Conservation (phyloP, 2,329 filamentous ascomycete species). For the Fusarium sp. region DNA sequence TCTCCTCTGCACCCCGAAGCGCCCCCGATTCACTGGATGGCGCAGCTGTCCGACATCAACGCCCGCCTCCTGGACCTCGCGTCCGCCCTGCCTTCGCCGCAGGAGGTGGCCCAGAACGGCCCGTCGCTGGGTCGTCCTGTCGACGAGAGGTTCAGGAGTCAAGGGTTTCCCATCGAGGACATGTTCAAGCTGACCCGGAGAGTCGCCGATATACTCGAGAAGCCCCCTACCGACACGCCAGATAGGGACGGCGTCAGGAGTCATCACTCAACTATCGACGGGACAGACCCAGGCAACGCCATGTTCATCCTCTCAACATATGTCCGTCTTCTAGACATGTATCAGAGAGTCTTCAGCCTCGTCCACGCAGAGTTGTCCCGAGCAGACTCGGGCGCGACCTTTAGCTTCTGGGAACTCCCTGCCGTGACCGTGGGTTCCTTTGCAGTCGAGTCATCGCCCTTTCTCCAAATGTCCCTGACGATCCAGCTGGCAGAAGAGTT, state of each 20-base stretch:
- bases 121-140: slow-evolving; percentile 30
- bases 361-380: slow-evolving; percentile 50
- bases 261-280: slow-evolving; percentile 38
- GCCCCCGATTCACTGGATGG: slow-evolving; percentile 51
- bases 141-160: slow-evolving; percentile 39
- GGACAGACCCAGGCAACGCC: slow-evolving; percentile 51
- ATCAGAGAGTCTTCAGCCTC: slow-evolving; percentile 53
- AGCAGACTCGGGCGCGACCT: slow-evolving; percentile 43
- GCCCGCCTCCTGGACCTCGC: slow-evolving; percentile 53
- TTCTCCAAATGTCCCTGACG: slow-evolving; percentile 57
- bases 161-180: slow-evolving; percentile 54
- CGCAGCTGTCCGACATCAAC: slow-evolving; percentile 54
- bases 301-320: slow-evolving; percentile 56
- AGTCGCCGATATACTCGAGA: slow-evolving; percentile 52
- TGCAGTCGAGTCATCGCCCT: slow-evolving; percentile 53
- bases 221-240: slow-evolving; percentile 27
- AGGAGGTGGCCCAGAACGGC: slow-evolving; percentile 38
- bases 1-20: slow-evolving; percentile 36
- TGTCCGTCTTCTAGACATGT: slow-evolving; percentile 55
- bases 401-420: slow-evolving; percentile 55
- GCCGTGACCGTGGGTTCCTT: slow-evolving; percentile 56
- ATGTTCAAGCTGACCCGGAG: slow-evolving; percentile 55
- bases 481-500: slow-evolving; percentile 58
- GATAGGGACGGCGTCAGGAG: slow-evolving; percentile 11
- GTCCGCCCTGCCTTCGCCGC: slow-evolving; percentile 47